Evolutionary conservation across 2,329 filamentous ascomycete genomes (phyloP).

Genomic region (Verticillium alfalfae): DNA sequence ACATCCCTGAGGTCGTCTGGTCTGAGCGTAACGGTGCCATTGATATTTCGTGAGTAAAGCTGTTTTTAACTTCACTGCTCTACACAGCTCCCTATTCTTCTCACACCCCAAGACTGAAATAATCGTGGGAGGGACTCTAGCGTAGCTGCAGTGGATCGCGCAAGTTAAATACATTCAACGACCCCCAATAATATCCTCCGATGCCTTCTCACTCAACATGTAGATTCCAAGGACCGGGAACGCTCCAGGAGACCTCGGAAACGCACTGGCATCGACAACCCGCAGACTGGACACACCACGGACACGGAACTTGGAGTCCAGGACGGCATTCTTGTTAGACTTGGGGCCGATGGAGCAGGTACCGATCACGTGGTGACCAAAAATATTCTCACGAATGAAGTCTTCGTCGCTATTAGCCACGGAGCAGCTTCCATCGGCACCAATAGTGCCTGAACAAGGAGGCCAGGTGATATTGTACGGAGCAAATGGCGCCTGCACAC

Average conservation of each 20-base stretch:
- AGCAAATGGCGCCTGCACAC: not conserved
- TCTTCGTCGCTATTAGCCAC: constrained; percentile 1
- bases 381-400: constrained; percentile 16
- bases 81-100: too few relatives aligned
- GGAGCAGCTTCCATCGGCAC: constrained; percentile 3
- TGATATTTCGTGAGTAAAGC: too few relatives aligned
- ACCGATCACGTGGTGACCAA: constrained; percentile 53
- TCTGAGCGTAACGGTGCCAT: too few relatives aligned
- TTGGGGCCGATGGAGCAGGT: constrained; percentile 52
- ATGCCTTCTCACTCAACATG: constrained; percentile 1
- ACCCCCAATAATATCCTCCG: not conserved
- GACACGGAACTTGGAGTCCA: constrained; percentile 54
- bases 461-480: not conserved
- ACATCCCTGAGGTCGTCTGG: too few relatives aligned
- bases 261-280: constrained; percentile 58
- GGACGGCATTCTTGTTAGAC: constrained; percentile 48
- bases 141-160: too few relatives aligned
- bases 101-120: too few relatives aligned
- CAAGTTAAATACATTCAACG: too few relatives aligned
- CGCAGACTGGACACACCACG: constrained; percentile 48
- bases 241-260: constrained; percentile 16
- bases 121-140: too few relatives aligned
- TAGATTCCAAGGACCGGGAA: not conserved
- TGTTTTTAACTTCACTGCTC: too few relatives aligned
- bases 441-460: not conserved